Evolutionary conservation across 257 asterid genomes (phyloP).

Genomic region (Solanum etuberosum): DNA sequence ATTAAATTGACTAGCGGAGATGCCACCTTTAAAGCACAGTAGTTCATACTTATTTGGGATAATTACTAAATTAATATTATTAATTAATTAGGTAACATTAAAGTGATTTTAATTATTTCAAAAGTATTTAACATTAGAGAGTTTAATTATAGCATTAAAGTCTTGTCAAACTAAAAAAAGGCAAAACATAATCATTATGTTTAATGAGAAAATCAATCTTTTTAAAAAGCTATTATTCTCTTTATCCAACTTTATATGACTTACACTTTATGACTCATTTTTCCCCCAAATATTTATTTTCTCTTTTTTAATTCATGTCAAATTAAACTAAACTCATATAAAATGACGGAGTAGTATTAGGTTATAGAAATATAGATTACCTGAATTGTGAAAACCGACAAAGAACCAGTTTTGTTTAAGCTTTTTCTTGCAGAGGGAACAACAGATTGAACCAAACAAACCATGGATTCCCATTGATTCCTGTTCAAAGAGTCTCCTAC

Average conservation of each 20-base stretch:
- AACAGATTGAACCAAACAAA: slow-evolving; percentile 62
- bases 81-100: neutral
- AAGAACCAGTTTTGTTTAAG: slow-evolving; percentile 66
- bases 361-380: slow-evolving; percentile 3
- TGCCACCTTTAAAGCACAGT: neutral
- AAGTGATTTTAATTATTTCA: neutral
- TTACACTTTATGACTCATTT: too few species aligned
- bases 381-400: slow-evolving; percentile 61
- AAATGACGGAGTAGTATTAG: too few species aligned
- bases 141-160: neutral
- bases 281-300: too few species aligned
- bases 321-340: too few species aligned
- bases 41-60: neutral
- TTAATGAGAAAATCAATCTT: neutral
- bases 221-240: too few species aligned
- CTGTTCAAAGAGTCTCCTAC: slow-evolving; percentile 79
- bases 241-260: too few species aligned
- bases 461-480: slow-evolving; percentile 87
- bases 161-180: neutral
- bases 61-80: neutral
- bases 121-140: neutral
- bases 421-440: slow-evolving; percentile 41
- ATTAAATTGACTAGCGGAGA: neutral
- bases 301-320: too few species aligned
- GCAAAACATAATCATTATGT: slow-evolving; percentile 2